Base-by-base conservation (phyloP, 768 basidiomycete genomes). In the Ramaria rubella region DNA sequence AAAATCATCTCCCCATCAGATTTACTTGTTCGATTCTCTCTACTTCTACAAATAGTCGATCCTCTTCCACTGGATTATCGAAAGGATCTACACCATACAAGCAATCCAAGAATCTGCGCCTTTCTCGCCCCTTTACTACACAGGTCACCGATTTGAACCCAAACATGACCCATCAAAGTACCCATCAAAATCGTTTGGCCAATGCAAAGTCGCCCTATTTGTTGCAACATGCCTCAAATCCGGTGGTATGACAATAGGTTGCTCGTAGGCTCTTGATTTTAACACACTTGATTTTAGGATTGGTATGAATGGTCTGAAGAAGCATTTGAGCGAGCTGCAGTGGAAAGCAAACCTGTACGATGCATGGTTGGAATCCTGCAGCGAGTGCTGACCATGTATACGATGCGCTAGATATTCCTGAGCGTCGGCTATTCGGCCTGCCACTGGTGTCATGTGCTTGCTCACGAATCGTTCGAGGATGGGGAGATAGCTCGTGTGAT, bases 361-460 rank as follows among this genome's bases (percentile, higher is more conserved):
- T 34, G 23, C 11, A 24, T 46, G n/a, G n/a, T n/a, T n/a, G n/a
- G n/a, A n/a, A n/a, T n/a, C n/a, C n/a, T n/a, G n/a, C n/a, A n/a
- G n/a, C n/a, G n/a, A 9, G 23, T 12, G 14, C 11, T 23, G 44
- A 14, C 23, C 9, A 46, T 24, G 11, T 24, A 14, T 46, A 9
- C 44, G 9, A 14, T 23, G 23, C n/a, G n/a, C n/a, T 38, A 53
- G 52, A 73, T 75, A 43, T 75, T 75, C 60, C 66, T 75, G 15
- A 70, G 68, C 49, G 70, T 73, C 15, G 74, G 74, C 3, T 75
- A 75, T 55, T 74, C 74, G 0, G 72, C 73, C 3, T 75, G 74
- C 58, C 72, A 73, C 52, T 75, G 74, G 65, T 62, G 68, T 58
- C 38, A 42, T 58, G 51, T 49, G n/a, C n/a, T 66, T 34, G 64